Evolutionary conservation across 140 eudicot genomes (phyloP), one percentile per base, ranked within the genome.

Genomic region (Oenanthe javanica): DNA sequence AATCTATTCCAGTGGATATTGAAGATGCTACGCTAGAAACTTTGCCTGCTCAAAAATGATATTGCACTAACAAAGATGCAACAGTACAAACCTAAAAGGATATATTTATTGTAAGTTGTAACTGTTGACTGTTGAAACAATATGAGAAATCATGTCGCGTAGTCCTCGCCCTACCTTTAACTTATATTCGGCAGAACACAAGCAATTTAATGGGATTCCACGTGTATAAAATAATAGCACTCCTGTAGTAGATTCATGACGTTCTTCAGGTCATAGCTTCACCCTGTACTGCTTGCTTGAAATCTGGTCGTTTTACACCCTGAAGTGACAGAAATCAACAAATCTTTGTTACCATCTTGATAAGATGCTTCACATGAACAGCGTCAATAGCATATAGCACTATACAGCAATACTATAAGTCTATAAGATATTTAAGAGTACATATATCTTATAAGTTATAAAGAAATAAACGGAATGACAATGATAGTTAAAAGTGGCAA

Each of bases 221-320:
- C 67, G 80, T 52, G 70, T 77, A 77, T 52, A 52, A 77, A 52
- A 77, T 36, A 77, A 77, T 18, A 27, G 69, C 69, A 48, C 66
- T 72, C 77, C 66, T 79, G 75, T 78, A 77, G 78, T 78, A 63
- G 52, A 79, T 83, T 81, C 49, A 75, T 54, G 12, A 73, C 59
- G 63, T 76, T 77, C 84, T 81, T 81, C 86, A 78, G 79, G 57
- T 72, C 82, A 87, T 67, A 79, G 83, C 81, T 86, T 88, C 77
- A 38, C 48, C 79, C 84, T 57, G 78, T 69, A 79, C 83, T 40
- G 74, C 81, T 47, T 77, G 86, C 84, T 87, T 83, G 84, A 51
- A 67, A 80, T 84, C 82, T 19, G 82, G 72, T 83, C 84, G 84
- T 66, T 79, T 84, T 82, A 82, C 61, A 76, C 80, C 75, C 93